A percentile compares a stretch with the other conserved stretches of the same genome.
These are phyloP conservation scores for Trametes sanguinea DNA, from an alignment of 768 basidiomycete species.

Conservation along the genomic window DNA sequence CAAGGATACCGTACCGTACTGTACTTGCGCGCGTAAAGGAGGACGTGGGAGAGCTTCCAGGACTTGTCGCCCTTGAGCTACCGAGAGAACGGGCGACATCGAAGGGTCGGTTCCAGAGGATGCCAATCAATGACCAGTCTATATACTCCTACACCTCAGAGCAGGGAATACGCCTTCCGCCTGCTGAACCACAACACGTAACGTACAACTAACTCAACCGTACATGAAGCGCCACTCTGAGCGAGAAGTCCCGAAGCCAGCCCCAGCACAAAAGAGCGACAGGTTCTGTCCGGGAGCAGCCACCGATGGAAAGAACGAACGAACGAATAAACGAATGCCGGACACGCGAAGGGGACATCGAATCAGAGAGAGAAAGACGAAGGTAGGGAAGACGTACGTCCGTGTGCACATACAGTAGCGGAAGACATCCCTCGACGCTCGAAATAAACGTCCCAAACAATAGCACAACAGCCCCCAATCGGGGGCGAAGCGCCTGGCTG, in stretches of 20 bases:
- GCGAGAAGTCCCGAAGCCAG: background rate
- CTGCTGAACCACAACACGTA: slow-evolving; percentile 7
- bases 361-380: background rate
- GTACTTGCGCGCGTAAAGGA: too few relatives aligned
- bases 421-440: slow-evolving; percentile 2
- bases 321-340: background rate
- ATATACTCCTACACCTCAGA: background rate
- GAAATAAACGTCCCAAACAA: slow-evolving; percentile 8
- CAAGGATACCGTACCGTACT: too few relatives aligned
- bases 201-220: slow-evolving; percentile 1
- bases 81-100: too few relatives aligned
- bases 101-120: too few relatives aligned
- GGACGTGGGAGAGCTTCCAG: too few relatives aligned
- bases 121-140: background rate
- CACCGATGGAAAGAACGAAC: background rate
- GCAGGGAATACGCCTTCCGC: slow-evolving; percentile 10
- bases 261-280: slow-evolving; percentile 1
- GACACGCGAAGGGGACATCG: slow-evolving; percentile 2
- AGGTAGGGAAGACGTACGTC: background rate
- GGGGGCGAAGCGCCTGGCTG: slow-evolving; percentile 2
- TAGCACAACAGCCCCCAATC: slow-evolving; percentile 9
- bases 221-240: slow-evolving; percentile 6
- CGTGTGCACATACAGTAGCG: background rate
- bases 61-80: too few relatives aligned
- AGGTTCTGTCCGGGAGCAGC: slow-evolving; percentile 7